These are phyloP conservation scores for Apiospora phragmitis DNA, from an alignment of 2,329 filamentous ascomycete genomes.

Conservation along the genomic window DNA sequence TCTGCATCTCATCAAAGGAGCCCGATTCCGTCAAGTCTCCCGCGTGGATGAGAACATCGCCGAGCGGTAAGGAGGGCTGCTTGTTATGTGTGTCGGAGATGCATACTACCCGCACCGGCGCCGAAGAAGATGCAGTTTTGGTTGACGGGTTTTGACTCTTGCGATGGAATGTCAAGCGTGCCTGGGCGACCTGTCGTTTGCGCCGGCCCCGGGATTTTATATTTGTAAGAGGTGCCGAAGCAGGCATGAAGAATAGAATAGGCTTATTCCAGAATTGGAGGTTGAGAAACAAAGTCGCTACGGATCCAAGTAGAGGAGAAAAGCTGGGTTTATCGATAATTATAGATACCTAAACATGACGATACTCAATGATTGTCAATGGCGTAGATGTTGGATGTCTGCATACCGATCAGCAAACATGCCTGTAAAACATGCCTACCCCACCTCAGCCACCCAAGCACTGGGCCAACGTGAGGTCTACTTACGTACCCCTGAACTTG, in stretches of 20 bases:
- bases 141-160: neutral
- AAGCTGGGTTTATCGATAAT: neutral
- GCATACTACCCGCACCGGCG: constrained; percentile 62
- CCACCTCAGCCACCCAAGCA: too few relatives aligned
- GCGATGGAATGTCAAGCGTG: neutral
- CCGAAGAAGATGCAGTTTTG: neutral
- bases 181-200: neutral
- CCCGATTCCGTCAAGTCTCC: constrained; percentile 77
- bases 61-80: constrained; percentile 63
- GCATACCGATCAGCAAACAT: neutral
- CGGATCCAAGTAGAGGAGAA: neutral
- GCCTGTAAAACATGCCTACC: neutral
- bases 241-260: neutral
- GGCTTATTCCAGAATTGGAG: neutral
- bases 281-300: neutral
- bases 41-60: constrained; percentile 74
- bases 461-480: too few relatives aligned
- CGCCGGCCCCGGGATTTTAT: neutral
- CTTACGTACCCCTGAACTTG: too few relatives aligned
- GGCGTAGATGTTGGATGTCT: neutral
- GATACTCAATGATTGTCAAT: neutral
- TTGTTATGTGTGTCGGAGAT: constrained; percentile 80
- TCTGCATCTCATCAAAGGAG: constrained; percentile 47
- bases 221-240: neutral
- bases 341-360: neutral